phyloP scores from a whole-genome alignment of 2,329 filamentous ascomycete genomes.

The Apiospora phragmitis region DNA sequence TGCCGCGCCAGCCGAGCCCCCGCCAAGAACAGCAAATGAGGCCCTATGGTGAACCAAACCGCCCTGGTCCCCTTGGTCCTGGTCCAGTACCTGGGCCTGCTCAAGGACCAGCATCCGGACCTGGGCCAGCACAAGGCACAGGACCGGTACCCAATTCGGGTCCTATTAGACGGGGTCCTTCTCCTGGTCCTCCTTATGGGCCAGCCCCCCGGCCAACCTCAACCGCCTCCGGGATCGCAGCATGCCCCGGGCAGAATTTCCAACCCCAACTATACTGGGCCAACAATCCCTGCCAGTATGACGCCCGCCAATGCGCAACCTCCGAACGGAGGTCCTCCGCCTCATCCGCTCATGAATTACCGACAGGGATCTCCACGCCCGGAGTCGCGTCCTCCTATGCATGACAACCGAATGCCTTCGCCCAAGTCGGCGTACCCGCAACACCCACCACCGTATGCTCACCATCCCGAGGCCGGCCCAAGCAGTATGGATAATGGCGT shows the following conservation, averaged over 20 bases:
- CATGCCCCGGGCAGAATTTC: slow-evolving; percentile 38
- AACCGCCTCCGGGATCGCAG: slow-evolving; percentile 48
- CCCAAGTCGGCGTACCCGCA: slow-evolving; percentile 84
- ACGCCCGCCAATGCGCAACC: slow-evolving; percentile 47
- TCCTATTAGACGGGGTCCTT: slow-evolving; percentile 52
- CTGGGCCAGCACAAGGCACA: background rate
- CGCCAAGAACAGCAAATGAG: slow-evolving; percentile 70
- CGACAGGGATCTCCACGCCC: slow-evolving; percentile 77
- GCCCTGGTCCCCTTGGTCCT: slow-evolving; percentile 43
- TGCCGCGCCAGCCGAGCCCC: slow-evolving; percentile 74
- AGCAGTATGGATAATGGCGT: slow-evolving; percentile 69
- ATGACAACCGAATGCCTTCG: slow-evolving; percentile 88
- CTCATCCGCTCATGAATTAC: slow-evolving; percentile 68
- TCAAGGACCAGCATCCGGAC: slow-evolving; percentile 24
- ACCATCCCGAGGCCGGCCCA: slow-evolving; percentile 64
- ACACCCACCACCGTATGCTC: slow-evolving; percentile 64
- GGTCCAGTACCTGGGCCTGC: slow-evolving; percentile 15
- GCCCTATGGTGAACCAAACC: slow-evolving; percentile 68
- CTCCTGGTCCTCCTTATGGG: slow-evolving; percentile 58
- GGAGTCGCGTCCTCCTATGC: slow-evolving; percentile 72
- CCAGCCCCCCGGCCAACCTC: slow-evolving; percentile 47
- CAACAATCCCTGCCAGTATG: slow-evolving; percentile 32
- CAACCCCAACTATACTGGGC: slow-evolving; percentile 39
- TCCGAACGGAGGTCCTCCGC: slow-evolving; percentile 40
- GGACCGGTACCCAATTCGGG: slow-evolving; percentile 17